Evolutionary conservation across 2,329 filamentous ascomycete genomes (phyloP).

Genomic region (Sclerotinia minor): DNA sequence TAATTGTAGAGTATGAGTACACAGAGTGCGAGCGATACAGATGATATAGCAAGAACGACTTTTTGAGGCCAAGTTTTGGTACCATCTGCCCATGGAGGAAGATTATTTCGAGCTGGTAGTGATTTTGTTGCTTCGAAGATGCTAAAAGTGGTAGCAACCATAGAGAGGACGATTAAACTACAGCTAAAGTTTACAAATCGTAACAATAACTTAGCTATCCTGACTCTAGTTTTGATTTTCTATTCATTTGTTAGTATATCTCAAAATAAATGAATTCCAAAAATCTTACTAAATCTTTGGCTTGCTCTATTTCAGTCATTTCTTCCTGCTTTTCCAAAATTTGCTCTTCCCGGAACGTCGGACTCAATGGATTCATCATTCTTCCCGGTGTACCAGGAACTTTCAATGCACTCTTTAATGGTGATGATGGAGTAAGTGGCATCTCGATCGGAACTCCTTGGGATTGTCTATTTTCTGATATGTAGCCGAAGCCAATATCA

Average conservation of each 20-base stretch:
- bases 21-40: slow-evolving; percentile 77
- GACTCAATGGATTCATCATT: slow-evolving; percentile 78
- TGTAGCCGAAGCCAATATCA: slow-evolving; percentile 92
- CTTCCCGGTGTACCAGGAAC: slow-evolving; percentile 79
- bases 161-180: slow-evolving; percentile 88
- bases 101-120: slow-evolving; percentile 72
- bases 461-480: slow-evolving; percentile 58
- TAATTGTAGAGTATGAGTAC: slow-evolving; percentile 81
- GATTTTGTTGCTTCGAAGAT: slow-evolving; percentile 88
- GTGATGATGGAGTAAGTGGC: slow-evolving; percentile 70
- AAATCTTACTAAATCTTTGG: slow-evolving; percentile 66
- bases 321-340: slow-evolving; percentile 81
- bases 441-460: slow-evolving; percentile 50
- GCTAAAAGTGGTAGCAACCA: slow-evolving; percentile 82
- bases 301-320: slow-evolving; percentile 81
- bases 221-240: slow-evolving; percentile 90
- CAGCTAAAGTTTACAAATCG: slow-evolving; percentile 96
- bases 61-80: slow-evolving; percentile 90
- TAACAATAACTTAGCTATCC: slow-evolving; percentile 92
- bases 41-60: slow-evolving; percentile 74
- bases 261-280: slow-evolving; percentile 12
- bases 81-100: slow-evolving; percentile 79
- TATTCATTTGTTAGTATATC: slow-evolving; percentile 50
- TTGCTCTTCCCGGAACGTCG: slow-evolving; percentile 88
- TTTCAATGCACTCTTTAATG: slow-evolving; percentile 87